Evolutionary conservation across 805 yeast species (phyloP).

Genomic region (Grigorovia transvaalensis): DNA sequence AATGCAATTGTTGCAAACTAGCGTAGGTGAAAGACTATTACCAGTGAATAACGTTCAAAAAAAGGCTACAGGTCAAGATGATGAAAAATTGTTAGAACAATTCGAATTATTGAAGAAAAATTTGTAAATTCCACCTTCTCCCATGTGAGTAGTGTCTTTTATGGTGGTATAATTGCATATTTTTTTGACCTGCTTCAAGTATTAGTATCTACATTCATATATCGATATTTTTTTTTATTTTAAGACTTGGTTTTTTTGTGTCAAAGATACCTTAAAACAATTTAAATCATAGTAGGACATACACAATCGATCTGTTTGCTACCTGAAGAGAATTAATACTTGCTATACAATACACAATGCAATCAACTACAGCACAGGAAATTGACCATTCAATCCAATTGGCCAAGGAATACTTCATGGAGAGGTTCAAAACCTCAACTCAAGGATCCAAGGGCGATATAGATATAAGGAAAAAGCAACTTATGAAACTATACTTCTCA

Average conservation of each 20-base stretch:
- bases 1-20: slow-evolving; percentile 22
- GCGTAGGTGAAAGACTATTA: slow-evolving; percentile 22
- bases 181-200: too few relatives aligned
- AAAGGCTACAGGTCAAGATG: slow-evolving; percentile 26
- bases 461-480: slow-evolving; percentile 43
- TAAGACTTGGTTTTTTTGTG: too few relatives aligned
- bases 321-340: not conserved
- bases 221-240: too few relatives aligned
- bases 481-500: slow-evolving; percentile 57
- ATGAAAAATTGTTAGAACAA: slow-evolving; percentile 24
- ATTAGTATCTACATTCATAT: too few relatives aligned
- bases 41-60: slow-evolving; percentile 25
- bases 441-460: slow-evolving; percentile 9
- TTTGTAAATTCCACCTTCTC: not conserved
- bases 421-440: slow-evolving; percentile 2
- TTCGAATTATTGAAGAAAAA: slow-evolving; percentile 10
- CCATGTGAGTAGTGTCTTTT: too few relatives aligned
- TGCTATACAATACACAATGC: not conserved
- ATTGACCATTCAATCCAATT: not conserved
- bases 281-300: too few relatives aligned
- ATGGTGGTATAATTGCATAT: too few relatives aligned
- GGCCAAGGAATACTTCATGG: not conserved
- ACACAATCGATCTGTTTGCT: too few relatives aligned
- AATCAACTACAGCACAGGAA: slow-evolving; percentile 1
- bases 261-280: too few relatives aligned